Base-by-base conservation (phyloP, 2,329 filamentous ascomycete species). In the Aspergillus sp. region DNA sequence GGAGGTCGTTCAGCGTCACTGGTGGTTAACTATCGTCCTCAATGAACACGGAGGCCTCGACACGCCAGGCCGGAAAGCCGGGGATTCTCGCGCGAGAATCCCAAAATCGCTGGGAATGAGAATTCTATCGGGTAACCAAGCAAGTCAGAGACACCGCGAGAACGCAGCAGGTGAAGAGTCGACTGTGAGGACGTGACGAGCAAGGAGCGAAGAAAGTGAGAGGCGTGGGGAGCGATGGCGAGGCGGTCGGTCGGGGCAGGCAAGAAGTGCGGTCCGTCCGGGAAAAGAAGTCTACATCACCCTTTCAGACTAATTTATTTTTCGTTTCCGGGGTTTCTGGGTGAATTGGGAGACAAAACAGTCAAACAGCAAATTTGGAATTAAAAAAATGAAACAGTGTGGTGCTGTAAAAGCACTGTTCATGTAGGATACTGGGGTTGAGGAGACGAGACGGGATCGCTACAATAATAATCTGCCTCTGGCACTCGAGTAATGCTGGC, bases 231-330 rank as follows among this genome's bases (percentile, higher is more conserved):
- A 67, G 64, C 50, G 51, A 60, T 53, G 60, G 60, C 60, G 66
- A 67, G 66, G 63, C 61, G 62, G 68, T 66, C 64, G 64, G 64
- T 59, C 60, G 63, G 66, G 60, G 61, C 46, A 57, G 60, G 61
- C 46, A 57, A 57, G 51, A 56, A 53, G 48, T 54, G 49, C 47
- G 51, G 39, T 53, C 30, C 49, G 45, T 33, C 15, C 46, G 13
- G 56, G 54, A 54, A 54, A 47, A 40, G 42, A 19, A 17, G 19
- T 47, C 51, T 48, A 54, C 51, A 40, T 40, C 33, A 27, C 49
- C 20, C 40, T 41, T 30, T 19, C 44, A 17, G 44, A 15, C 20
- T 12, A 34, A 20, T 46, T 37, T 17, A 40, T 27, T 34, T 52
- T 50, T 51, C 15, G 20, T 34, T 33, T 45, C 19, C 45, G 8